Evolutionary conservation across 2,329 filamentous ascomycete genomes (phyloP).

Genomic region (Sclerotinia glacialis): DNA sequence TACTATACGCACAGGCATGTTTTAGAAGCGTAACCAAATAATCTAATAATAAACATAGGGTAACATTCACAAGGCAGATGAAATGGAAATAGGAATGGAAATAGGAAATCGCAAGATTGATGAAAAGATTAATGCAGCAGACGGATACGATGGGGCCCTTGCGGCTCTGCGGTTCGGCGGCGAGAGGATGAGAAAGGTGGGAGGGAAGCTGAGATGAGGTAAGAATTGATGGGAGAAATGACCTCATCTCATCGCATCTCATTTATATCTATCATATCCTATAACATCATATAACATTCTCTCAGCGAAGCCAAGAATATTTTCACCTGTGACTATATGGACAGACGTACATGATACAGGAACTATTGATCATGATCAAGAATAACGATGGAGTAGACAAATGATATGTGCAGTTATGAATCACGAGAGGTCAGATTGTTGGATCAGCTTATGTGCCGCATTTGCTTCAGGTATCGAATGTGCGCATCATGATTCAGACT

Average conservation of each 20-base stretch:
- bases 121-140: too few relatives aligned
- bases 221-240: background rate
- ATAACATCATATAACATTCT: too few relatives aligned
- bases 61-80: background rate
- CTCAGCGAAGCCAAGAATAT: too few relatives aligned
- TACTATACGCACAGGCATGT: background rate
- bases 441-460: conserved; percentile 5
- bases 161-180: background rate
- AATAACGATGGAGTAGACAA: background rate
- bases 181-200: background rate
- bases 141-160: too few relatives aligned
- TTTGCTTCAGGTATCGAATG: conserved; percentile 1
- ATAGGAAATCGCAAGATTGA: too few relatives aligned
- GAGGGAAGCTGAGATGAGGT: background rate
- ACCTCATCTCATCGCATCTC: too few relatives aligned
- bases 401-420: background rate
- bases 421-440: conserved; percentile 3
- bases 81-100: too few relatives aligned
- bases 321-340: background rate
- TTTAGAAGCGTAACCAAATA: background rate
- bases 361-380: too few relatives aligned
- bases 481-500: background rate
- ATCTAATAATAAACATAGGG: too few relatives aligned
- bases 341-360: background rate
- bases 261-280: too few relatives aligned